Base-by-base conservation (phyloP, 2,329 filamentous ascomycete species). In the Madurella fahalii region DNA sequence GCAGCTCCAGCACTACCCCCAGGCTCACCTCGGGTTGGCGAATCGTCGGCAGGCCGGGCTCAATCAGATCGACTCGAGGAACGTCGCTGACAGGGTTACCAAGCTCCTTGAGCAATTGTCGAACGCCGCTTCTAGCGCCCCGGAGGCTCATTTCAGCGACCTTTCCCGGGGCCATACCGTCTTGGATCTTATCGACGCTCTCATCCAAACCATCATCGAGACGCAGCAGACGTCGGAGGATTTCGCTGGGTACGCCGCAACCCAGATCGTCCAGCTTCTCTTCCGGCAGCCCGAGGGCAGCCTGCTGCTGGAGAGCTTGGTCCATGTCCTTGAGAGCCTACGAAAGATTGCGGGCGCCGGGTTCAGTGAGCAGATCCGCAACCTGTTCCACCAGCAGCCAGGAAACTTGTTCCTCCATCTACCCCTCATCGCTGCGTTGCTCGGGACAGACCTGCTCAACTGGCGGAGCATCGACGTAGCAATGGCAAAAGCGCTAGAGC, bases 401-500 rank as follows among this genome's bases (percentile, higher is more conserved):
- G 77, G 78, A 1, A 71, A 79, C 18, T 74, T 73, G 48, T 79
- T 85, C 58, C 71, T 86, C 9, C 81, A 79, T 59, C 69, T 85
- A 17, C 77, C 81, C 16, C 71, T 86, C 2, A 77, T 85, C 44
- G 72, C 77, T 11, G 80, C 82, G 3, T 68, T 87, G 40, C 72
- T 82, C 42, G 76, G 76, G 37, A 83, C 82, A 2, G 83, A 85
- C 50, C 74, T 86, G 39, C 64, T 87, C 8, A 82, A 86, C 61
- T 83, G 83, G 76, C 75, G 76, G 49, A 79, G 79, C 49, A 81
- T 92, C 47, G 89, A 92, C 64, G 77, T 82, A 18, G 85, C 88
- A 49, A 80, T 92, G 61, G 83, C 89, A 8, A 86, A 87, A 67
- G 84, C 87, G 2, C 77, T 97, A 17, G 76, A 83, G 52, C 79